Conservation (phyloP, 2,329 filamentous ascomycete species). For the Microsporum ferrugineum region DNA sequence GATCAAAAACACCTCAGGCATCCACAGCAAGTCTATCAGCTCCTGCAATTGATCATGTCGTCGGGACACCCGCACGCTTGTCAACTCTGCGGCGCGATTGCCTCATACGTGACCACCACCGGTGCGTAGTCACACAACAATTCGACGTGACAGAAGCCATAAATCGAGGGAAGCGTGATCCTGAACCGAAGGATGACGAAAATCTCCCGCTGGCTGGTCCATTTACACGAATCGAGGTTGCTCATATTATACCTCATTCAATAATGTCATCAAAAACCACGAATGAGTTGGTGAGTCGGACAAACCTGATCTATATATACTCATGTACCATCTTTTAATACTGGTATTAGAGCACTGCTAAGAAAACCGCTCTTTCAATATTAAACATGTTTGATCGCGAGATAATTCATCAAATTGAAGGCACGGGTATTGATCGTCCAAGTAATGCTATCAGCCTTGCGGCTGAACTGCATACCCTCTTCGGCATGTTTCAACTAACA, state of each 20-base stretch:
- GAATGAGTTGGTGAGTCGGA: slow-evolving; percentile 6
- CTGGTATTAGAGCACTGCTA: slow-evolving; percentile 21
- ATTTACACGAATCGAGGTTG: slow-evolving; percentile 15
- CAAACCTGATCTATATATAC: slow-evolving; percentile 2
- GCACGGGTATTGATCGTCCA: slow-evolving; percentile 23
- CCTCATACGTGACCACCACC: slow-evolving; percentile 14
- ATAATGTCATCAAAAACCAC: slow-evolving; percentile 9
- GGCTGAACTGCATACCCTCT: not conserved
- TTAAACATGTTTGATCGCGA: slow-evolving; percentile 34
- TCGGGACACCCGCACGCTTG: slow-evolving; percentile 1
- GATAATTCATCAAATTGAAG: slow-evolving; percentile 28
- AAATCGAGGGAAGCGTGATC: slow-evolving; percentile 11
- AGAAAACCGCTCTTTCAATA: slow-evolving; percentile 26
- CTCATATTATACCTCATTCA: slow-evolving; percentile 18
- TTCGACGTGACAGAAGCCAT: slow-evolving; percentile 14
- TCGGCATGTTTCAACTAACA: slow-evolving; percentile 18
- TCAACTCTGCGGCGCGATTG: slow-evolving; percentile 12
- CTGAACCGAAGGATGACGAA: slow-evolving; percentile 15
- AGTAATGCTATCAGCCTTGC: not conserved
- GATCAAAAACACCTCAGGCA: slow-evolving; percentile 13
- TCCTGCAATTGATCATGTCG: slow-evolving; percentile 9
- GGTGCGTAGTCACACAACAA: slow-evolving; percentile 14
- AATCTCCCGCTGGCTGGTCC: slow-evolving; percentile 8
- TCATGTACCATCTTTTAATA: slow-evolving; percentile 1
- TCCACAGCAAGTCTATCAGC: slow-evolving; percentile 12